Evolutionary conservation across 805 yeast genomes (phyloP).

Genomic region (Maudiozyma saulgeensis): DNA sequence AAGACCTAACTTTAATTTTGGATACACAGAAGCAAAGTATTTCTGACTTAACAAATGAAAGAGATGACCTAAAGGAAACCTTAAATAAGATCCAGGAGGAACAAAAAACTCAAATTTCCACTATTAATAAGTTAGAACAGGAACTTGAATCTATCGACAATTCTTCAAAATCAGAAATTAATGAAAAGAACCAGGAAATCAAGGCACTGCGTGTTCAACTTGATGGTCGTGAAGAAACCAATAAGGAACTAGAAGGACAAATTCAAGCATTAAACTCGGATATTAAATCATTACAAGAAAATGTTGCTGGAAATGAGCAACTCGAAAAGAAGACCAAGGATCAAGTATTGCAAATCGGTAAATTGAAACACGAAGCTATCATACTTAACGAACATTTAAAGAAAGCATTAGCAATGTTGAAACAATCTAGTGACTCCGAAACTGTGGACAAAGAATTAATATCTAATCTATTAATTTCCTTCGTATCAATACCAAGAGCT

Average conservation of each 20-base stretch:
- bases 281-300: conserved; percentile 15
- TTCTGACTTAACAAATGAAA: conserved; percentile 29
- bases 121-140: conserved; percentile 1
- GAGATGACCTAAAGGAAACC: conserved; percentile 28
- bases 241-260: conserved; percentile 5
- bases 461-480: conserved; percentile 76
- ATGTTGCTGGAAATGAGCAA: conserved; percentile 22
- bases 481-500: conserved; percentile 79
- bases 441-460: conserved; percentile 82
- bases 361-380: conserved; percentile 88
- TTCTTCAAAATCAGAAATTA: conserved; percentile 13
- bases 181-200: conserved; percentile 20
- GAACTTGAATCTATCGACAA: conserved; percentile 7
- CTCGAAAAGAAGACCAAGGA: conserved; percentile 50
- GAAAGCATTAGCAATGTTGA: conserved; percentile 80
- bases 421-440: conserved; percentile 64
- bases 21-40: conserved; percentile 29
- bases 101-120: conserved; percentile 13
- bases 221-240: conserved; percentile 15
- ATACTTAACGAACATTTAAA: conserved; percentile 89
- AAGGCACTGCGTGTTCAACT: conserved; percentile 23
- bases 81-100: conserved; percentile 30
- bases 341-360: conserved; percentile 75
- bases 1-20: conserved; percentile 33
- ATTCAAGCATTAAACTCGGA: conserved; percentile 18